A percentile compares a stretch with the other conserved stretches of the same genome.
Evolutionary conservation across 345 rosid genomes (phyloP).

Genomic region (Hibiscus tridactylites): DNA sequence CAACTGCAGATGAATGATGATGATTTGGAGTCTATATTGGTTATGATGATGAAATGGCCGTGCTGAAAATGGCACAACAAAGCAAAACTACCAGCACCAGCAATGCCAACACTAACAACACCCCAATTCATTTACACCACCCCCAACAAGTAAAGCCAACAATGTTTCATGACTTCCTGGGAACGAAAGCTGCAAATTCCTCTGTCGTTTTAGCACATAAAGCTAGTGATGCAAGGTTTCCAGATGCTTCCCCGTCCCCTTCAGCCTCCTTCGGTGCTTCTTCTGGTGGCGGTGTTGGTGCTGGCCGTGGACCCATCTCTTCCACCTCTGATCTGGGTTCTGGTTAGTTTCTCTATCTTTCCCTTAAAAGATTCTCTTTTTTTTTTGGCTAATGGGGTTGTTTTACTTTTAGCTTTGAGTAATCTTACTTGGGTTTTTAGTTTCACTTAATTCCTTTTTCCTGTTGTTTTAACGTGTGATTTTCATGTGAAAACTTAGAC

Average conservation of each 20-base stretch:
- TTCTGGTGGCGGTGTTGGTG: conserved; percentile 37
- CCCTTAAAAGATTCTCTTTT: neutral
- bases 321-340: conserved; percentile 82
- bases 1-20: conserved; percentile 7
- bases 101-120: conserved; percentile 16
- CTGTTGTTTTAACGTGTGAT: neutral
- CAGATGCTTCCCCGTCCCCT: conserved; percentile 37
- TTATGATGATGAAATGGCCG: conserved; percentile 34
- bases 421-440: neutral
- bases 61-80: conserved; percentile 37
- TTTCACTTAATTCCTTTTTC: neutral
- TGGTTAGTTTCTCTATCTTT: conserved; percentile 27
- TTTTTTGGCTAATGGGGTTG: neutral
- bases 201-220: conserved; percentile 30
- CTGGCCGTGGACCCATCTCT: conserved; percentile 48
- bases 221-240: conserved; percentile 19
- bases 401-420: neutral
- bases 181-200: conserved; percentile 47
- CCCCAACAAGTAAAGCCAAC: conserved; percentile 34
- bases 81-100: conserved; percentile 25
- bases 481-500: neutral
- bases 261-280: conserved; percentile 43
- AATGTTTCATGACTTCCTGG: conserved; percentile 84
- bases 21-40: conserved; percentile 19
- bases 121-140: conserved; percentile 19